A percentile compares a stretch with the other conserved stretches of the same genome.
Evolutionary conservation across 2,329 filamentous ascomycete genomes (phyloP).

Genomic region (Fusarium buharicum): DNA sequence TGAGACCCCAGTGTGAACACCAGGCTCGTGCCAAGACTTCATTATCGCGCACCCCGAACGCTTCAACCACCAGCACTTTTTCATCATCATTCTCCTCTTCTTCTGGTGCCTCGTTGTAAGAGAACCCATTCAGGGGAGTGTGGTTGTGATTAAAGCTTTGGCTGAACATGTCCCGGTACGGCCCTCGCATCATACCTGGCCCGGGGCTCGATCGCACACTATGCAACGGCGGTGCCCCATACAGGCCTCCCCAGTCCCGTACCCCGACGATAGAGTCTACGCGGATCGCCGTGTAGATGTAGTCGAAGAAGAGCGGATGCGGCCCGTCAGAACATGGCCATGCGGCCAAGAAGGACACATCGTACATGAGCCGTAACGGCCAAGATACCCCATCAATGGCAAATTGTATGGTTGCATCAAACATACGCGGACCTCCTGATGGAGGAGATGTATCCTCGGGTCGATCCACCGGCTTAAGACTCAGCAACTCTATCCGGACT

Average conservation of each 20-base stretch:
- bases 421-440: constrained; percentile 57
- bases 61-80: constrained; percentile 76
- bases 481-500: constrained; percentile 75
- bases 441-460: constrained; percentile 36
- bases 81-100: constrained; percentile 66
- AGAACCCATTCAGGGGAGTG: constrained; percentile 27
- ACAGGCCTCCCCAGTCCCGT: constrained; percentile 70
- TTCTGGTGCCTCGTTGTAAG: constrained; percentile 41
- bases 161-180: constrained; percentile 42
- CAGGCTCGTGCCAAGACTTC: constrained; percentile 80
- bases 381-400: constrained; percentile 71
- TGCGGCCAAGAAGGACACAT: constrained; percentile 73
- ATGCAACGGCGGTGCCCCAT: constrained; percentile 45
- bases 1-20: constrained; percentile 80
- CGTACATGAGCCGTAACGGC: constrained; percentile 70
- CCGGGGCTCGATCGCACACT: constrained; percentile 52
- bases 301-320: constrained; percentile 79
- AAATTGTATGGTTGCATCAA: constrained; percentile 71
- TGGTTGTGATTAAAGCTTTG: constrained; percentile 39
- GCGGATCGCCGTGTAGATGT: constrained; percentile 66
- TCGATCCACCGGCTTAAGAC: constrained; percentile 61
- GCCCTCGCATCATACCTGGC: constrained; percentile 44
- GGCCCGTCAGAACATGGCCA: constrained; percentile 72
- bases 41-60: constrained; percentile 78
- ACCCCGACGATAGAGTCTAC: constrained; percentile 74